Percentiles rank a stretch among this genome's conserved stretches.
These are phyloP conservation scores for Dictyostelium discoideum DNA, from an alignment of 78 protist genomes.

Conservation along the genomic window DNA sequence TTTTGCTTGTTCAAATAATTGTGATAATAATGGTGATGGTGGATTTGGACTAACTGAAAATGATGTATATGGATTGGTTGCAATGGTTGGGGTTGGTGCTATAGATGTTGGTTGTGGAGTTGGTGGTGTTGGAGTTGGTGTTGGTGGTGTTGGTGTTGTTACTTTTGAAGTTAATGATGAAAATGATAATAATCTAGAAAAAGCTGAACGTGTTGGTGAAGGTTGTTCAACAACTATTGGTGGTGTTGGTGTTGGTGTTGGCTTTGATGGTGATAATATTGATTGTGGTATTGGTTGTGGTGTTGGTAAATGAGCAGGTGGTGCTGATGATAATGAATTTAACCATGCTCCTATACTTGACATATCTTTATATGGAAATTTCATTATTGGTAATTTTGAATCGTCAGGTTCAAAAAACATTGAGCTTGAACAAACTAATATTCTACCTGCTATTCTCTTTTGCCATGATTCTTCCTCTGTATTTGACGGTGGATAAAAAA, in stretches of 20 bases:
- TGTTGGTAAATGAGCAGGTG: not conserved
- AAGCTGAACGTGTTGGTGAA: not conserved
- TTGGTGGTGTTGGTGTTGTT: not conserved
- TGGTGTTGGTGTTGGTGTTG: not conserved
- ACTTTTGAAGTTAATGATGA: not conserved
- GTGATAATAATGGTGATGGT: not conserved
- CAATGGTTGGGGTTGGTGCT: not conserved
- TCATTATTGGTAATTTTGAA: constrained; percentile 56
- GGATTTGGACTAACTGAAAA: not conserved
- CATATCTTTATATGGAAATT: constrained; percentile 63
- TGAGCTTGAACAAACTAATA: constrained; percentile 81
- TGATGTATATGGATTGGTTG: constrained; percentile 6
- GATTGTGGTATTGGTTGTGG: constrained; percentile 18
- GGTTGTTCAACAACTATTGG: not conserved
- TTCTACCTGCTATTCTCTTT: constrained; percentile 71
- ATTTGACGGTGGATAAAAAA: constrained; percentile 59
- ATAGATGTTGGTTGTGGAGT: not conserved
- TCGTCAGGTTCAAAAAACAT: constrained; percentile 87
- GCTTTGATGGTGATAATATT: not conserved
- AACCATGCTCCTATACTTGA: constrained; percentile 13
- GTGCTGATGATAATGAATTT: not conserved
- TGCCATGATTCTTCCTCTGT: constrained; percentile 53
- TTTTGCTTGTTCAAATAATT: not conserved
- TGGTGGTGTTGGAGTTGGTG: not conserved
- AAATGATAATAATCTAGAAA: constrained; percentile 20